phyloP scores from a whole-genome alignment of 495 filamentous ascomycete species.

The Chaetomium cochliodes region DNA sequence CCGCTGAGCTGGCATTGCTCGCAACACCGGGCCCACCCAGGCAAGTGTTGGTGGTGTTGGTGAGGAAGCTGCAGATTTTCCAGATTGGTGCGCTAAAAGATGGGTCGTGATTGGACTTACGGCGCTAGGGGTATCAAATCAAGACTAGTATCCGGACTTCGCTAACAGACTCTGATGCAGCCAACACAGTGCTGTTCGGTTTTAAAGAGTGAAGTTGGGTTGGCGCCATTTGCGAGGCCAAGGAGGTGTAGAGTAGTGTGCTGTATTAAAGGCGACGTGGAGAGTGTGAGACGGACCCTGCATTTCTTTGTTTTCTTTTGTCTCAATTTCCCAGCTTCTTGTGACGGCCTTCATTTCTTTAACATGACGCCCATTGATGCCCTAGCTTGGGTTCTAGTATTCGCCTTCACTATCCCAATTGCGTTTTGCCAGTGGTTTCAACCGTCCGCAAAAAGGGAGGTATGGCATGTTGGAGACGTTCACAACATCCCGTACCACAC shows the following conservation, averaged over 20 bases:
- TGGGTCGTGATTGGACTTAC: neutral
- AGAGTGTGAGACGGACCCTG: neutral
- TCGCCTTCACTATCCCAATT: neutral
- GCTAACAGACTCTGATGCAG: too few species aligned
- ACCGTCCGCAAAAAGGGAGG: neutral
- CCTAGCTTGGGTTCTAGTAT: neutral
- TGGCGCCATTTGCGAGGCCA: too few species aligned
- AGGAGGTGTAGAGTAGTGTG: too few species aligned
- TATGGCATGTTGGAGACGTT: constrained; percentile 5
- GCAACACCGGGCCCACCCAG: neutral
- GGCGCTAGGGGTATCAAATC: neutral
- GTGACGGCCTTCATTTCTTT: neutral
- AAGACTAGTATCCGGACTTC: too few species aligned
- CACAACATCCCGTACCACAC: constrained; percentile 12
- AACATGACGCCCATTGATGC: neutral
- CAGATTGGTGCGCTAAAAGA: neutral
- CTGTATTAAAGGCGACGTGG: neutral
- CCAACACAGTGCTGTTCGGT: too few species aligned
- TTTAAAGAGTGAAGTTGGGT: too few species aligned
- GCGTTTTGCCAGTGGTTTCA: neutral
- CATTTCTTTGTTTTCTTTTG: neutral
- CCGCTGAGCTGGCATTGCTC: too few species aligned
- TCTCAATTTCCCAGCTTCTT: neutral
- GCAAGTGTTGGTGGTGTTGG: neutral
- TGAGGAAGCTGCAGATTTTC: neutral